Evolutionary conservation across 1,139 yeast species (phyloP).

Genomic region (Suhomyces panamericanus): DNA sequence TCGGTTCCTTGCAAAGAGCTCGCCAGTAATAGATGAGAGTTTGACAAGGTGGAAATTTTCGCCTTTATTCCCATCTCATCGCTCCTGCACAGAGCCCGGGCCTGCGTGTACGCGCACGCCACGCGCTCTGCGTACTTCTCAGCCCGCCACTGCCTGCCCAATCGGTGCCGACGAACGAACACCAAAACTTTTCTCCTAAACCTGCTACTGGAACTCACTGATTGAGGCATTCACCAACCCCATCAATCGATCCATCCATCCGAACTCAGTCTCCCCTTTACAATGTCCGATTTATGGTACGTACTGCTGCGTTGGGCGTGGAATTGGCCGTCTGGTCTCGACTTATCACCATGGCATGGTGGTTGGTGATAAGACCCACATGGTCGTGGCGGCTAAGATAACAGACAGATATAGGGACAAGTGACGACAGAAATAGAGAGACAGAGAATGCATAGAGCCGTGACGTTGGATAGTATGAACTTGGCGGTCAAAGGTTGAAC

Average conservation of each 20-base stretch:
- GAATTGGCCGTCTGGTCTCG: background rate
- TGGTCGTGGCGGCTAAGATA: no score
- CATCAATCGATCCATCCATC: slow-evolving; percentile 11
- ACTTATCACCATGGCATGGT: background rate
- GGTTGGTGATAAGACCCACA: no score
- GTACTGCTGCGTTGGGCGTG: slow-evolving; percentile 20
- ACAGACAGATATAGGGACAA: no score
- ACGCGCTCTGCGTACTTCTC: no score
- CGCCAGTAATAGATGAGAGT: slow-evolving; percentile 35
- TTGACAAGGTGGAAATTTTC: slow-evolving; percentile 3
- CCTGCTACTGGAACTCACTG: slow-evolving; percentile 4
- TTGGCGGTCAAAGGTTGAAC: no score
- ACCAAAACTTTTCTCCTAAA: slow-evolving; percentile 11
- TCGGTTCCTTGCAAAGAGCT: slow-evolving; percentile 69
- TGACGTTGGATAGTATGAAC: no score
- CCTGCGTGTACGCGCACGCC: no score
- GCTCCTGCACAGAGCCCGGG: slow-evolving; percentile 7
- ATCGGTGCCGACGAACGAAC: slow-evolving; percentile 12
- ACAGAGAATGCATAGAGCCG: no score
- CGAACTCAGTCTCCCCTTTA: slow-evolving; percentile 1
- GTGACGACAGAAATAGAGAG: no score
- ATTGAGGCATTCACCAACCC: slow-evolving; percentile 8
- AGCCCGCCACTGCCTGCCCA: slow-evolving; percentile 1
- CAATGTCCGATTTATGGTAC: slow-evolving; percentile 60
- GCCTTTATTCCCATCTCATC: slow-evolving; percentile 11